A percentile compares a stretch with the other conserved stretches of the same genome.
Evolutionary conservation across 768 basidiomycete species (phyloP).

Genomic region (Peribolospora baueri): DNA sequence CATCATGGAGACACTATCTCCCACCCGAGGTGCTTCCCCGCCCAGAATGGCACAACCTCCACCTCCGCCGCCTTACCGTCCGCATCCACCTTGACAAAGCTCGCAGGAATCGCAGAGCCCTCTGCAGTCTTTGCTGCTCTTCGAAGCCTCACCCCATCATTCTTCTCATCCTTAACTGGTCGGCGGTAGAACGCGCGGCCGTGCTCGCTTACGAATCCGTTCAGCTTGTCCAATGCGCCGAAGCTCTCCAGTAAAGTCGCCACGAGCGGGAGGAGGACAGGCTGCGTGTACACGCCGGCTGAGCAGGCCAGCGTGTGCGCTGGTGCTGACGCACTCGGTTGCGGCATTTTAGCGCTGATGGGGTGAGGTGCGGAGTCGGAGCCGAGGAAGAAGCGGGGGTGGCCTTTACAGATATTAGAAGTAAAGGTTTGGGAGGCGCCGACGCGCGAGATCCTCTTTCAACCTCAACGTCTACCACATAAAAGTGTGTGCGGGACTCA

Average conservation of each 20-base stretch:
- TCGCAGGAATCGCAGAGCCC: conserved; percentile 7
- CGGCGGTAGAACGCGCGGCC: conserved; percentile 57
- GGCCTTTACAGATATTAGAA: conserved; percentile 27
- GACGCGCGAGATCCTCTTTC: not conserved
- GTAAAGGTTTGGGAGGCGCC: not conserved
- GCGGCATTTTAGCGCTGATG: conserved; percentile 18
- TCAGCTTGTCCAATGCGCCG: conserved; percentile 55
- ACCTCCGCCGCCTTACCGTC: conserved; percentile 28
- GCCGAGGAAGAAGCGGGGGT: conserved; percentile 88
- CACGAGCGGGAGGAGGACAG: conserved; percentile 67
- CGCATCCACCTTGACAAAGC: not conserved
- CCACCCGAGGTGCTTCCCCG: conserved; percentile 59
- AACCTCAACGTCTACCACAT: conserved; percentile 2
- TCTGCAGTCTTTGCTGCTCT: conserved; percentile 13
- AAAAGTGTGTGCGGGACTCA: conserved; percentile 12
- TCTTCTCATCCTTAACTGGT: conserved; percentile 10
- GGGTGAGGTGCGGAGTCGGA: conserved; percentile 93
- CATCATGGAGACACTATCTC: conserved; percentile 10
- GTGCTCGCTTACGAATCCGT: conserved; percentile 49
- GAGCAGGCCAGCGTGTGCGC: conserved; percentile 35
- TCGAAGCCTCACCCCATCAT: conserved; percentile 14
- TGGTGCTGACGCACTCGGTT: conserved; percentile 6
- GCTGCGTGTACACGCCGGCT: conserved; percentile 86
- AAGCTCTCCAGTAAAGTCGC: conserved; percentile 73
- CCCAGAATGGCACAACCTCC: conserved; percentile 61